Evolutionary conservation across 2,329 filamentous ascomycete genomes (phyloP).

Genomic region (Cladosporium oxysporum): DNA sequence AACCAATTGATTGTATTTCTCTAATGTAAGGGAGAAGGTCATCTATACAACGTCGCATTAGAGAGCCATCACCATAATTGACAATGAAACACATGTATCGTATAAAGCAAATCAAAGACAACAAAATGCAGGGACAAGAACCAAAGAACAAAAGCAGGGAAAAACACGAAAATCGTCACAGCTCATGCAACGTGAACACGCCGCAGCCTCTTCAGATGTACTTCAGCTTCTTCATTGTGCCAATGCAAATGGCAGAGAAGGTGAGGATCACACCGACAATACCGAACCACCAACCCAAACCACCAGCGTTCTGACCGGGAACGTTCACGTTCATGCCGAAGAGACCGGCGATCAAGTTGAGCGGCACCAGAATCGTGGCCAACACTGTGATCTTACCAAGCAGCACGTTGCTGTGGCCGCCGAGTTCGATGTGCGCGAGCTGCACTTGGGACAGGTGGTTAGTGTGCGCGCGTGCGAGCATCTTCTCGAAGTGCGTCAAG

Average conservation of each 20-base stretch:
- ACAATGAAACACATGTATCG: neutral
- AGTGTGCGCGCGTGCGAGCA: constrained; percentile 88
- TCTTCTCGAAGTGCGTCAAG: constrained; percentile 93
- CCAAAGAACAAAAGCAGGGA: neutral
- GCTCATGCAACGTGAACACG: neutral
- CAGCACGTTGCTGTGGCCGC: constrained; percentile 83
- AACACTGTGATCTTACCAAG: constrained; percentile 94
- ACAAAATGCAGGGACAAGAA: neutral
- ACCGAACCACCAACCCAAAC: constrained; percentile 60
- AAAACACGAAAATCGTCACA: neutral
- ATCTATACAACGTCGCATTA: neutral
- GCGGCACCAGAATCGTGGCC: constrained; percentile 91
- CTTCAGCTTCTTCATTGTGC: constrained; percentile 46
- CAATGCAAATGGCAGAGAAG: constrained; percentile 44
- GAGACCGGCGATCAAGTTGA: constrained; percentile 86
- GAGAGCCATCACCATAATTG: neutral
- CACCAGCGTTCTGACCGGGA: constrained; percentile 57
- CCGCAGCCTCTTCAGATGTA: constrained; percentile 38
- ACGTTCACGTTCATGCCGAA: constrained; percentile 87
- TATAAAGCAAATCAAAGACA: neutral
- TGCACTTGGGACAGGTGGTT: constrained; percentile 95
- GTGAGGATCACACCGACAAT: constrained; percentile 58
- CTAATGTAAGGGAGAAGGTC: neutral
- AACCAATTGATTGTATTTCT: neutral
- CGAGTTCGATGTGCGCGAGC: constrained; percentile 86